Evolutionary conservation across 306 rosid species (phyloP).

Genomic region (Begonia fuchsioides): DNA sequence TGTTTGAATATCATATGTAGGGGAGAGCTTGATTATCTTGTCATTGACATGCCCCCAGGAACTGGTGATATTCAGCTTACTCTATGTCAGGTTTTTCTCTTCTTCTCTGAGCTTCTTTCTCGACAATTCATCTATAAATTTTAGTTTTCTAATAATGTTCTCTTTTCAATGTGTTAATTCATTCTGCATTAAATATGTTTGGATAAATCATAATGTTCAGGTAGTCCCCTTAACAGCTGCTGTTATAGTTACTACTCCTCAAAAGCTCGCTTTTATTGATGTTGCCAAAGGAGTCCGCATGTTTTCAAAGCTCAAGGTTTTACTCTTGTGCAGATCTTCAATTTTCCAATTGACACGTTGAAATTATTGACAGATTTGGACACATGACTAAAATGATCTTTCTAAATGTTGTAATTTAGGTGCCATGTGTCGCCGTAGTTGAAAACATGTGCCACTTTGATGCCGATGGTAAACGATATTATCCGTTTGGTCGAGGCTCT

Average conservation of each 20-base stretch:
- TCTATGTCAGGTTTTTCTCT: conserved; percentile 71
- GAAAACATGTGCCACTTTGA: conserved; percentile 98
- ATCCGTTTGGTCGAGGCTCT: conserved; percentile 95
- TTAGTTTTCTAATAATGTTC: not conserved
- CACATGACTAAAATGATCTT: too few relatives aligned
- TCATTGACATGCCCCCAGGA: conserved; percentile 98
- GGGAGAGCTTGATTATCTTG: conserved; percentile 96
- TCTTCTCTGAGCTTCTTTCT: not conserved
- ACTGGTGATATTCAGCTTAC: conserved; percentile 98
- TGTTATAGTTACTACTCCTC: conserved; percentile 93
- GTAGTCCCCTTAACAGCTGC: conserved; percentile 90
- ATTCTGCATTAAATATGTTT: conserved; percentile 3
- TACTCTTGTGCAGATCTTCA: conserved; percentile 1
- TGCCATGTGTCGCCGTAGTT: conserved; percentile 94
- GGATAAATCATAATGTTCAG: conserved; percentile 31
- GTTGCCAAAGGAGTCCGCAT: conserved; percentile 99
- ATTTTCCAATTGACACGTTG: not conserved
- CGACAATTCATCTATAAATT: not conserved
- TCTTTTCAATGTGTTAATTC: not conserved
- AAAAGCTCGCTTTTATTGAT: conserved; percentile 90
- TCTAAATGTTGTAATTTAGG: conserved; percentile 23
- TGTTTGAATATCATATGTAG: conserved; percentile 19
- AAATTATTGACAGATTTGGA: too few relatives aligned
- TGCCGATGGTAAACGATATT: conserved; percentile 86
- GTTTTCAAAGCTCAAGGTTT: conserved; percentile 97